Conservation (phyloP, 208 protist genomes). For the Cochliopodium minus region DNA sequence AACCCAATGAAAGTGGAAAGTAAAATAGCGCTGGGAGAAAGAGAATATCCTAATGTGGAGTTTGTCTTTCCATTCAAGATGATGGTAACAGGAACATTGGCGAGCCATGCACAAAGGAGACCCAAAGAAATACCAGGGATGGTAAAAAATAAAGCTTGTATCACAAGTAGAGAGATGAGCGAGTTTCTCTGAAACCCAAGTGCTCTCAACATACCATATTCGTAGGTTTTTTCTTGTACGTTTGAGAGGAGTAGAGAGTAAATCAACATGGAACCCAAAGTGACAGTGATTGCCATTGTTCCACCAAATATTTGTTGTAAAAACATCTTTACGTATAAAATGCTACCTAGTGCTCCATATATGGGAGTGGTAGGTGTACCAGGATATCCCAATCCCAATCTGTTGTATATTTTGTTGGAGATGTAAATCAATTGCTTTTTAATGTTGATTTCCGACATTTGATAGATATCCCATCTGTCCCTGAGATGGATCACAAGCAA, state of each 20-base stretch:
- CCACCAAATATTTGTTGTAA: constrained; percentile 52
- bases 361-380: constrained; percentile 29
- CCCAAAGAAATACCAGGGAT: constrained; percentile 60
- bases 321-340: constrained; percentile 49
- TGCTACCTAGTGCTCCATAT: constrained; percentile 25
- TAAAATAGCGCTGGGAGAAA: constrained; percentile 30
- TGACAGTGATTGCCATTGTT: constrained; percentile 49
- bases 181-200: constrained; percentile 55
- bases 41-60: constrained; percentile 14
- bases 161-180: constrained; percentile 53
- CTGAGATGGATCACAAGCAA: constrained; percentile 24
- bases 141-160: constrained; percentile 59
- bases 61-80: constrained; percentile 42
- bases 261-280: constrained; percentile 64
- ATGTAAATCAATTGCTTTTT: constrained; percentile 37
- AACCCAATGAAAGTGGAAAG: constrained; percentile 47
- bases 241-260: constrained; percentile 69
- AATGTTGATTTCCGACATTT: constrained; percentile 20
- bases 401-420: constrained; percentile 24
- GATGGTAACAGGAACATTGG: constrained; percentile 45
- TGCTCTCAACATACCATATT: constrained; percentile 81
- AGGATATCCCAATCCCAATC: constrained; percentile 22
- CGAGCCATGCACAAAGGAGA: constrained; percentile 34
- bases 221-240: constrained; percentile 79
- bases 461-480: constrained; percentile 51